phyloP scores from a whole-genome alignment of 441 rosid genomes.

The Pelargonium cotyledonis region DNA sequence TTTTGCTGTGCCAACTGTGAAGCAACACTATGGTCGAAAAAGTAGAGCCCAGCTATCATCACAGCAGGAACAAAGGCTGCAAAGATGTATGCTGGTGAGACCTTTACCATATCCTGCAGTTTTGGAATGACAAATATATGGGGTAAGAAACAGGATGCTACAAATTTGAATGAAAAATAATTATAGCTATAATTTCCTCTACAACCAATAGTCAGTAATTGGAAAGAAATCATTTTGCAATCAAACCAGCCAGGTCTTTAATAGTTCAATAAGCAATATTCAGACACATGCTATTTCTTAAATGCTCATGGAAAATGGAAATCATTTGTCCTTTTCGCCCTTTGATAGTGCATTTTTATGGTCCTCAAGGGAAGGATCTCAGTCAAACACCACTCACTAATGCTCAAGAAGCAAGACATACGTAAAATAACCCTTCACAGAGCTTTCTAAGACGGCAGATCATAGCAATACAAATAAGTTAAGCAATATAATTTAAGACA shows the following conservation, averaged over 20 bases:
- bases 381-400: no score
- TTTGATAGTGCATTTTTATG: no score
- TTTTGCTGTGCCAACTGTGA: constrained; percentile 85
- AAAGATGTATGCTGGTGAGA: constrained; percentile 52
- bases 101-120: constrained; percentile 72
- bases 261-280: no score
- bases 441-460: neutral
- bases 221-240: no score
- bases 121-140: neutral
- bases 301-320: no score
- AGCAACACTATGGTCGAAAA: constrained; percentile 85
- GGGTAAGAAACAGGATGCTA: neutral
- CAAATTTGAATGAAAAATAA: neutral
- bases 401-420: neutral
- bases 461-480: no score
- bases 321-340: no score
- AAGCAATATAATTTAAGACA: neutral
- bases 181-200: neutral
- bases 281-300: no score
- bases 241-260: no score
- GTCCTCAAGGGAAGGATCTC: no score
- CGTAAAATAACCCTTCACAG: neutral
- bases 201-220: neutral
- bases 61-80: constrained; percentile 70
- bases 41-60: constrained; percentile 84